Conservation (phyloP, 148 eudicot genomes). For the Simmondsia chinensis region DNA sequence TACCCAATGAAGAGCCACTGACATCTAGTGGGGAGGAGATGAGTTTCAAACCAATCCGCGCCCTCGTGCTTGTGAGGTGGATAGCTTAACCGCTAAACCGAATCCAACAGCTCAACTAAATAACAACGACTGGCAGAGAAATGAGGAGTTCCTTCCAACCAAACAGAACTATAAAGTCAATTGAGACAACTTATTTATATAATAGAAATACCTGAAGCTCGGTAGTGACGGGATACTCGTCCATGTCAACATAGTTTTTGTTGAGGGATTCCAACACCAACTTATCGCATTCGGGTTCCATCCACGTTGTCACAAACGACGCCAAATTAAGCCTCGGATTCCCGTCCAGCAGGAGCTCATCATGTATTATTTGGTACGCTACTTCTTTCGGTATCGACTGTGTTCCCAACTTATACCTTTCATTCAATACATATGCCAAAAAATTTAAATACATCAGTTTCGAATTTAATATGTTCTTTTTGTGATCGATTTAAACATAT, state of each 20-base stretch:
- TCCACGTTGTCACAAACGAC: conserved; percentile 36
- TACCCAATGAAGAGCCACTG: too few relatives aligned
- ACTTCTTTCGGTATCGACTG: conserved; percentile 31
- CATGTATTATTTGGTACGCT: conserved; percentile 31
- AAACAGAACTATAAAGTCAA: background rate
- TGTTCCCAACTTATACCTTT: conserved; percentile 18
- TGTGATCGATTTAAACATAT: too few relatives aligned
- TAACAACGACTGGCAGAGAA: background rate
- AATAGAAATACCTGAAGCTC: conserved; percentile 26
- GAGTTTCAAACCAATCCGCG: too few relatives aligned
- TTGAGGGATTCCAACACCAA: conserved; percentile 31
- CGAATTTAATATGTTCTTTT: too few relatives aligned
- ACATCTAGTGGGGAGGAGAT: too few relatives aligned
- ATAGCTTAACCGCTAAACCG: too few relatives aligned
- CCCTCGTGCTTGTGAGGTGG: too few relatives aligned
- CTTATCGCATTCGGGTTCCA: conserved; percentile 39
- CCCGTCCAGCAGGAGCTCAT: conserved; percentile 33
- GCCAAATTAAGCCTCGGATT: conserved; percentile 25
- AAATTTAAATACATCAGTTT: too few relatives aligned
- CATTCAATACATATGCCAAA: too few relatives aligned
- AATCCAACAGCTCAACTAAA: too few relatives aligned
- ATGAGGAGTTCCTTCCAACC: background rate
- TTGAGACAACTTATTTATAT: background rate
- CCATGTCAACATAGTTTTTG: conserved; percentile 31
- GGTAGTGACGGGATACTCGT: conserved; percentile 34